phyloP scores from a whole-genome alignment of 1,284 basidiomycete genomes.

The Cryptococcus sp. region DNA sequence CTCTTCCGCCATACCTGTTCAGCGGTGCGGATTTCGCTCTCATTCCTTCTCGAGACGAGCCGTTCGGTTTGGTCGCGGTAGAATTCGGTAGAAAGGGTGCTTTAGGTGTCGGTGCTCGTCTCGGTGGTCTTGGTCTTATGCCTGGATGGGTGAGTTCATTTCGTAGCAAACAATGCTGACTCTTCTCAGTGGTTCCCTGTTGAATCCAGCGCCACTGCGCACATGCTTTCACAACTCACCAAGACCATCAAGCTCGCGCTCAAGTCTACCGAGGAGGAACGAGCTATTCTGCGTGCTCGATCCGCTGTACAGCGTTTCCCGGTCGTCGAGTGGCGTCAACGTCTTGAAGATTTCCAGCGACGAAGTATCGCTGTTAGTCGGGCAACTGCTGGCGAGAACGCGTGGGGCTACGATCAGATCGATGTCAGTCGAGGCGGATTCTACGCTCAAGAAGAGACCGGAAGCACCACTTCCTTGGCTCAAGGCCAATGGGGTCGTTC shows the following conservation, averaged over 20 bases:
- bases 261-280: constrained; percentile 84
- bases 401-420: constrained; percentile 62
- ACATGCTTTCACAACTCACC: constrained; percentile 91
- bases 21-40: constrained; percentile 90
- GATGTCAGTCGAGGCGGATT: constrained; percentile 25
- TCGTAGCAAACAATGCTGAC: constrained; percentile 2
- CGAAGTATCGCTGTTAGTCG: constrained; percentile 76
- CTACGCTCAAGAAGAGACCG: constrained; percentile 35
- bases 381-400: constrained; percentile 65
- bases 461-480: constrained; percentile 37
- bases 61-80: constrained; percentile 90
- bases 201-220: constrained; percentile 82
- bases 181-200: constrained; percentile 82
- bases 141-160: constrained; percentile 81
- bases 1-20: constrained; percentile 87
- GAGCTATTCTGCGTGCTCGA: constrained; percentile 83
- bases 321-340: constrained; percentile 92
- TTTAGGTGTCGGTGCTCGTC: constrained; percentile 85
- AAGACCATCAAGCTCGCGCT: constrained; percentile 92
- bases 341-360: constrained; percentile 88
- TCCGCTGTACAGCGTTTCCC: constrained; percentile 94
- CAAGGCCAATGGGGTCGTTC: constrained; percentile 54
- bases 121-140: constrained; percentile 92
- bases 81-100: constrained; percentile 94
- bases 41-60: constrained; percentile 91